These are phyloP conservation scores for Eucalyptus caleyi DNA, from an alignment of 345 rosid genomes.

Conservation along the genomic window DNA sequence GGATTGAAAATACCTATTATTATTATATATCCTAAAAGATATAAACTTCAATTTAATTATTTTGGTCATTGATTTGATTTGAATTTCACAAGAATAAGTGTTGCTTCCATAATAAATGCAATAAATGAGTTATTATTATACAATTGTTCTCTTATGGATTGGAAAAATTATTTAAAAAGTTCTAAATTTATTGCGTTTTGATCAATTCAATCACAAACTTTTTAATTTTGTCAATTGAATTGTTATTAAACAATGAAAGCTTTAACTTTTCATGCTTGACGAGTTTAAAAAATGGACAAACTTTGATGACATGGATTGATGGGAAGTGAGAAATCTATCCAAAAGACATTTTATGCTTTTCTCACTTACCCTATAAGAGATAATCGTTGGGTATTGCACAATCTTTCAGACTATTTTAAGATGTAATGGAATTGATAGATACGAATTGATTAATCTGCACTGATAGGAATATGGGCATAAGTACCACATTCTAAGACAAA, in stretches of 20 bases:
- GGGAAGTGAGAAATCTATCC: background rate
- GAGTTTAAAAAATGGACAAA: background rate
- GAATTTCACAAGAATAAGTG: background rate
- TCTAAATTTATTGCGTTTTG: too few species aligned
- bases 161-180: background rate
- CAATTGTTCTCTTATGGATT: background rate
- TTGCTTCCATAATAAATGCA: background rate
- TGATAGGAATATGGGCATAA: background rate
- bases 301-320: background rate
- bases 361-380: background rate
- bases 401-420: background rate
- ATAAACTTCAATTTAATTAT: background rate
- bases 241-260: background rate
- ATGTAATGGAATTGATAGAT: background rate
- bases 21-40: background rate
- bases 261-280: background rate
- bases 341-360: background rate
- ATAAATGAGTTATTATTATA: background rate
- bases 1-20: background rate
- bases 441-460: background rate
- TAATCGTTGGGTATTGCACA: background rate
- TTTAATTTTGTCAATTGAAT: background rate
- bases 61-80: background rate
- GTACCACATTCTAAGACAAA: background rate
- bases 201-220: background rate